Conservation (phyloP, 2,329 filamentous ascomycete species). For the Zasmidium cellare region DNA sequence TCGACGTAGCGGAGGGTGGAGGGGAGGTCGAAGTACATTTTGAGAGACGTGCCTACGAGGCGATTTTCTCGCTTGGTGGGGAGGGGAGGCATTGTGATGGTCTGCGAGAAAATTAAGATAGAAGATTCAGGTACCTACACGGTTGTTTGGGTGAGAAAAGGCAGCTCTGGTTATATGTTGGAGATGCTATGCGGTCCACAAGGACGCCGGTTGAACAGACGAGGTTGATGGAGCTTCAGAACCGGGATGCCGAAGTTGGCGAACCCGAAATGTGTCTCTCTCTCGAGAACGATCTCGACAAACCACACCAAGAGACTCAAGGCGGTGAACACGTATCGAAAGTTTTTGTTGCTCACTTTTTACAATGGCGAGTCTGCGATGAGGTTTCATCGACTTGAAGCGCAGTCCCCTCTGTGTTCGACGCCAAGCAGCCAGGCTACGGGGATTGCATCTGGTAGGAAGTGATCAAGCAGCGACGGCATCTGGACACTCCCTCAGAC, state of each 20-base stretch:
- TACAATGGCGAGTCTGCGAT: too few species aligned
- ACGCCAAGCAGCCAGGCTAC: too few species aligned
- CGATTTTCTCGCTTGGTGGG: slow-evolving; percentile 50
- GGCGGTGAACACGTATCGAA: too few species aligned
- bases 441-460: too few species aligned
- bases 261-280: too few species aligned
- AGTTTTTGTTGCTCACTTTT: too few species aligned
- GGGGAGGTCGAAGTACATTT: slow-evolving; percentile 75
- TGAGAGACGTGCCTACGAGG: slow-evolving; percentile 71
- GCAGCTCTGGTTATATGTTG: not conserved
- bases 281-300: too few species aligned
- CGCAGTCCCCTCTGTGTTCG: too few species aligned
- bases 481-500: too few species aligned
- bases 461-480: too few species aligned
- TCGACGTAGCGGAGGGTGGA: slow-evolving; percentile 56
- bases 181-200: not conserved
- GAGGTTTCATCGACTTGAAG: too few species aligned
- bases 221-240: not conserved
- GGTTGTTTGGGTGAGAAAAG: not conserved
- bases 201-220: not conserved
- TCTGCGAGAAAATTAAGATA: not conserved
- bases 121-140: not conserved
- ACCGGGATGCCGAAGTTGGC: not conserved
- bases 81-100: slow-evolving; percentile 30
- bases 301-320: too few species aligned